These are phyloP conservation scores for Globisporangium rhizosaccharum DNA, from an alignment of 352 stramenopile species.

Conservation along the genomic window DNA sequence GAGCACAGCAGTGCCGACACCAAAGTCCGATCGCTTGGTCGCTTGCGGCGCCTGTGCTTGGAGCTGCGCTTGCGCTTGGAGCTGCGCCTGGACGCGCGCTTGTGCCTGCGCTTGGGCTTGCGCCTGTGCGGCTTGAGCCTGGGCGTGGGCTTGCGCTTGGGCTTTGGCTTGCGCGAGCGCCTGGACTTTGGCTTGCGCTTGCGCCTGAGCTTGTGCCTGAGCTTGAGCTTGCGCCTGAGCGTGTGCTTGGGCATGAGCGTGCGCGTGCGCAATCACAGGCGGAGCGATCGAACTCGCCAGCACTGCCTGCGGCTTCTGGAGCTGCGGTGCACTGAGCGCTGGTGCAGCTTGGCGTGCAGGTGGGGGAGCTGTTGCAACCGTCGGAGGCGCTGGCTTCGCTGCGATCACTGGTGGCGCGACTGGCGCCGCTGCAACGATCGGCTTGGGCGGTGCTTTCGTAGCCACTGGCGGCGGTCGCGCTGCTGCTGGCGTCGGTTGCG, in stretches of 20 bases:
- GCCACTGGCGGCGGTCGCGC: neutral
- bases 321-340: neutral
- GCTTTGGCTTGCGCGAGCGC: conserved; percentile 2
- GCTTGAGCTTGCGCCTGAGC: conserved; percentile 2
- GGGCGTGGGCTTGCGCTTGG: conserved; percentile 7
- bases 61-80: conserved; percentile 6
- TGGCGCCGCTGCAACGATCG: conserved; percentile 14
- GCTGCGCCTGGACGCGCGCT: conserved; percentile 1
- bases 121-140: conserved; percentile 6
- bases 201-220: conserved; percentile 1
- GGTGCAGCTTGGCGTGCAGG: neutral
- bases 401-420: conserved; percentile 14
- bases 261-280: conserved; percentile 9
- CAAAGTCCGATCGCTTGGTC: conserved; percentile 54
- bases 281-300: conserved; percentile 7
- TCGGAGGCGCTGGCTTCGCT: conserved; percentile 16
- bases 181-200: conserved; percentile 9
- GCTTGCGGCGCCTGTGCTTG: conserved; percentile 10
- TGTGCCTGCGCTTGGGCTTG: conserved; percentile 6
- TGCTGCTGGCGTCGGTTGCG: conserved; percentile 5
- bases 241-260: conserved; percentile 2
- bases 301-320: conserved; percentile 5
- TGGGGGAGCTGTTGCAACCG: neutral
- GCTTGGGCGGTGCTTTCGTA: conserved; percentile 16
- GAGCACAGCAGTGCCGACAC: conserved; percentile 54